Base-by-base conservation (phyloP, 2,329 filamentous ascomycete genomes). In the Colletotrichum chlorophyti region DNA sequence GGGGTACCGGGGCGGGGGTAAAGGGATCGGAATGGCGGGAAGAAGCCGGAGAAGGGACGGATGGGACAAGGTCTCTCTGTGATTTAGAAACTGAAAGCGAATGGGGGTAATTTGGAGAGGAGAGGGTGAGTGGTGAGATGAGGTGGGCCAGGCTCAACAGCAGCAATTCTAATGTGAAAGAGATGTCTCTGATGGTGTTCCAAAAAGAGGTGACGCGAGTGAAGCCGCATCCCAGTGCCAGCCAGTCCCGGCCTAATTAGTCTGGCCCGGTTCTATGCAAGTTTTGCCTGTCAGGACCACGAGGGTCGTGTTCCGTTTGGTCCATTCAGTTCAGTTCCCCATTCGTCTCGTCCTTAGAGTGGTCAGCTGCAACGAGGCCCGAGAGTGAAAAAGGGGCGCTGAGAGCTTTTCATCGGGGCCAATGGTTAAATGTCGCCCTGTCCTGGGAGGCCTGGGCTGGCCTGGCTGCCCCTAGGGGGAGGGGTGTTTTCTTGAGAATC, bases 331-430 rank as follows among this genome's bases (percentile, higher is more conserved):
- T n/a, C n/a, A n/a, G n/a, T n/a, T n/a, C 35, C 17, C 19, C 29
- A 15, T 38, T 21, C 32, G 41, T 24, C 23, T n/a, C 23, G 41
- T 24, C 23, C 24, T n/a, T 38, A 19, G 29, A 53, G 42, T 59
- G 55, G 50, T 31, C 41, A 57, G 31, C 50, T 59, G 55, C 55
- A 55, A 42, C 51, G 51, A 26, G 42, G 51, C 55, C 55, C 55
- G 45, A 59, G 37, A 42, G 3, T 23, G 42, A 31, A 26, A 59
- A 59, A 35, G 37, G 27, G 51, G 55, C 50, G 51, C 26, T 32
- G 24, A 41, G 37, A 32, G 27, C 29, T 47, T 55, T 42, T 19
- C 43, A 27, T 26, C 55, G 24, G 21, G 31, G 24, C 55, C 55
- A 59, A 59, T 59, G 50, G 43, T 51, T 34, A 31, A 27, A 29